Base-by-base conservation (phyloP, 1,139 yeast genomes). In the Protomyces lactucae-debilis region DNA sequence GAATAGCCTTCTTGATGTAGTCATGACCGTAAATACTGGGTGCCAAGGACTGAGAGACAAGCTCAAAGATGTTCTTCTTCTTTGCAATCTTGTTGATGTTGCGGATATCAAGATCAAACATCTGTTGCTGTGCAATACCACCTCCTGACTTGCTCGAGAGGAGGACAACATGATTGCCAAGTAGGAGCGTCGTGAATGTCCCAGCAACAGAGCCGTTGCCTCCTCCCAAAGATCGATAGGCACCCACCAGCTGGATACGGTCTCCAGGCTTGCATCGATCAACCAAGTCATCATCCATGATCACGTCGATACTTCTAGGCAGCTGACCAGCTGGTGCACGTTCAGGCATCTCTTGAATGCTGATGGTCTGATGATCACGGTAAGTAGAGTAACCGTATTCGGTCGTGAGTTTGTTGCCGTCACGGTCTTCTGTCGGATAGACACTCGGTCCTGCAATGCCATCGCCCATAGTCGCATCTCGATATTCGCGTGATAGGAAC, bases 341-440 rank as follows among this genome's bases (percentile, higher is more conserved):
- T 77, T 93, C 99, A 0, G 99, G 99, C 93, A 95, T 89, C 78
- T 93, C 99, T 76, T 93, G 99, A 46, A 93, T 87, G 0, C 97
- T 85, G 45, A 93, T 82, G 55, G 91, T 88, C 76, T 93, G 99
- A 73, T 93, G 97, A 76, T 93, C 99, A 71, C 93, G 82, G 74
- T 90, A 93, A 23, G 96, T 90, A 23, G 95, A 87, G 73, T 86
- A 88, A 3, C 99, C 99, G 73, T 89, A 93, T 74, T 93, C 99
- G 0, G 97, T 92, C 40, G 84, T 81, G 68, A 93, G 78, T 70
- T 90, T 88, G 75, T 92, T 87, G 14, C 97, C 97, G 63, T 90
- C 93, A 40, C 88, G 82, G 74, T 95, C 99, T 72, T 89, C 96
- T 0, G 96, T 88, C 12, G 99, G 99, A 73, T 91, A 95, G 4